Evolutionary conservation across 768 basidiomycete genomes (phyloP), one percentile per base, ranked within the genome.

Genomic region (Pleurotus tuoliensis): DNA sequence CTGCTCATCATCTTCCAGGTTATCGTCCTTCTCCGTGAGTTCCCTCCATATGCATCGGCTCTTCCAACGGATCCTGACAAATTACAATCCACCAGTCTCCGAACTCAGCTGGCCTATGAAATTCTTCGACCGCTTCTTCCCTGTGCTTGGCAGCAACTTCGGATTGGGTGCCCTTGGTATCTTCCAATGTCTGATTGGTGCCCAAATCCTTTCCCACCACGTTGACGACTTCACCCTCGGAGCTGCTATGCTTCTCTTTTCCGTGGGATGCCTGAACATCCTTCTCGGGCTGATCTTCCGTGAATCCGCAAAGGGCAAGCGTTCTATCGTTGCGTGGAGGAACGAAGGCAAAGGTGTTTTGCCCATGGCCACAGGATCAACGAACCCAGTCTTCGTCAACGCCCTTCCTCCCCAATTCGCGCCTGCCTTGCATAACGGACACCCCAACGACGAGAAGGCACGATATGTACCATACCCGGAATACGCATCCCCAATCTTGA

Each of bases 161-260:
- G 93, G 94, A 44, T 76, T 95, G 11, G 94, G 94, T 48, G 82
- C 92, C 8, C 79, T 96, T 27, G 94, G 94, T 18, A 76, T 92
- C 56, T 88, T 95, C 67, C 90, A 97, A 72, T 86, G 87, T 72
- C 77, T 95, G 87, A 86, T 89, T 56, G 85, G 86, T 7, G 87
- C 87, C 27, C 80, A 84, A 15, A 78, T 89, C 57, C 82, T 89
- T 52, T 87, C 87, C 4, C 88, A 90, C 74, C 81, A 86, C 69
- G 91, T 94, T 57, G 86, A 92, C 64, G 84, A 83, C 58, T 95
- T 96, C 76, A 85, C 92, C 18, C 90, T 95, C 66, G 93, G 93
- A 59, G 79, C 92, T 4, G 92, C 89, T 47, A 95, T 95, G 79
- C 87, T 96, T 77, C 82, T 96, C 59, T 96, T 96, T 76, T 81